Conservation (phyloP, 148 eudicot species). For the Cornus suecica region DNA sequence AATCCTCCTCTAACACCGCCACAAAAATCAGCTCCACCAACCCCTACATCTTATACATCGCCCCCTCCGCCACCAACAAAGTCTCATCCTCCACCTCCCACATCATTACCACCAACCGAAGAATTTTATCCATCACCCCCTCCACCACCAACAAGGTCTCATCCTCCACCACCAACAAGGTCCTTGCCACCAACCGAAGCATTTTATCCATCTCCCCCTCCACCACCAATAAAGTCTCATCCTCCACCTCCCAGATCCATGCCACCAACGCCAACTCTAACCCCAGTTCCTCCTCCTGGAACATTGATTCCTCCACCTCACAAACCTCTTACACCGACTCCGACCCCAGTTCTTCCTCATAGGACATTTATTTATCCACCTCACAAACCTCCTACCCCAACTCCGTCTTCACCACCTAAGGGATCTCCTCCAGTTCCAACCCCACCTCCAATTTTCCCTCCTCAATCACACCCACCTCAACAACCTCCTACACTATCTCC, state of each 20-base stretch:
- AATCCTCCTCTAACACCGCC: slow-evolving; percentile 1
- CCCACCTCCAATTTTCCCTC: too few species aligned
- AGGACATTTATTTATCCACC: background rate
- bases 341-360: too few species aligned
- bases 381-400: slow-evolving; percentile 1
- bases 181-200: background rate
- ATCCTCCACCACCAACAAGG: slow-evolving; percentile 5
- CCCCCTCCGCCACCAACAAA: slow-evolving; percentile 7
- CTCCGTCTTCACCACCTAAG: background rate
- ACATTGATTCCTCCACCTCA: background rate
- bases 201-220: background rate
- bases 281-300: background rate
- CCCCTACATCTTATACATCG: background rate
- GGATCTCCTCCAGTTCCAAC: too few species aligned
- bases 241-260: too few species aligned
- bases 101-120: slow-evolving; percentile 7
- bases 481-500: too few species aligned
- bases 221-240: too few species aligned
- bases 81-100: background rate
- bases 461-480: too few species aligned
- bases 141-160: slow-evolving; percentile 4
- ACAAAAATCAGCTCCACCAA: slow-evolving; percentile 9
- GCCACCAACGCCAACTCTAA: background rate
- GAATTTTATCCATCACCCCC: slow-evolving; percentile 7
- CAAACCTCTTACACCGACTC: too few species aligned